These are phyloP conservation scores for Lentinula sp. DNA, from an alignment of 768 basidiomycete genomes.

Conservation along the genomic window DNA sequence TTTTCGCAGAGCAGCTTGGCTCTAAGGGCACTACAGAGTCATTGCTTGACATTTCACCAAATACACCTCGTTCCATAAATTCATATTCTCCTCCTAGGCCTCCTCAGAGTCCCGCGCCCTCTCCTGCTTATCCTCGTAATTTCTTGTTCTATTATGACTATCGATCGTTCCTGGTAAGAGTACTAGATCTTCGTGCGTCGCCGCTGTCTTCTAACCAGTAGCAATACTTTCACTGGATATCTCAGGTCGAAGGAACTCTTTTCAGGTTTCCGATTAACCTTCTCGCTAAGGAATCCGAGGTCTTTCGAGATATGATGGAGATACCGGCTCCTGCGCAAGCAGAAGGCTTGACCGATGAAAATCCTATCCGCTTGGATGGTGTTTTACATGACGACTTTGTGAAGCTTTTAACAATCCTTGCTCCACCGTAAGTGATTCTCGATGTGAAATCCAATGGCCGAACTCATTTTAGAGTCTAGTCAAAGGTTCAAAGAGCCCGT, in stretches of 20 bases:
- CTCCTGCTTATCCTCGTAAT: neutral
- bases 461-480: neutral
- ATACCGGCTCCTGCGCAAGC: neutral
- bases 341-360: neutral
- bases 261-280: neutral
- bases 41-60: too few species aligned
- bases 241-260: neutral
- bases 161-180: neutral
- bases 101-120: neutral
- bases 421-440: neutral
- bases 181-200: neutral
- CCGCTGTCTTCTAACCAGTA: neutral
- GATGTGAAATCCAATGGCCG: neutral
- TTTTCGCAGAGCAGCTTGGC: too few species aligned
- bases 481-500: neutral
- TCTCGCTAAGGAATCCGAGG: neutral
- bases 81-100: neutral
- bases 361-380: slow-evolving; percentile 14
- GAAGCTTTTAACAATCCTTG: neutral
- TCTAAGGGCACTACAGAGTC: too few species aligned
- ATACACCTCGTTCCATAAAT: too few species aligned
- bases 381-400: slow-evolving; percentile 15
- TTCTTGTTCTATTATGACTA: neutral
- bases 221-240: neutral
- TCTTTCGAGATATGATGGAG: neutral